phyloP scores from a whole-genome alignment of 2,329 filamentous ascomycete genomes.

The Pseudohalonectria lignicola region DNA sequence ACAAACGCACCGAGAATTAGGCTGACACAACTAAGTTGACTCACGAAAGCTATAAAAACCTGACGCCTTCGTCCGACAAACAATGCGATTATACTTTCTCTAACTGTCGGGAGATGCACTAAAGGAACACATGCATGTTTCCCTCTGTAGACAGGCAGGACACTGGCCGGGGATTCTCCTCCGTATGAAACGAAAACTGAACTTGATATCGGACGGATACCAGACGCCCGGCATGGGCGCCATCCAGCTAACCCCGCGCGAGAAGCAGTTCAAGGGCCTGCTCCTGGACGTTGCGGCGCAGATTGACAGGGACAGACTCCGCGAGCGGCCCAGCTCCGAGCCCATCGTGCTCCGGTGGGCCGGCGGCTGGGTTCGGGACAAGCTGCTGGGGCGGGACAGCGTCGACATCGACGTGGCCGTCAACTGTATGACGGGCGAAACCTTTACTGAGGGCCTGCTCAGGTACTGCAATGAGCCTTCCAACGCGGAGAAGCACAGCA shows the following conservation, averaged over 20 bases:
- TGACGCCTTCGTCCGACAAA: too few relatives aligned
- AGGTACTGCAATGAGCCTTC: constrained; percentile 53
- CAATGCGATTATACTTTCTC: too few relatives aligned
- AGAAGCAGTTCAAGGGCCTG: constrained; percentile 62
- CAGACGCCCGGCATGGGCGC: background rate
- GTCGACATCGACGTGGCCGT: constrained; percentile 81
- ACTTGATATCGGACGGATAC: constrained; percentile 1
- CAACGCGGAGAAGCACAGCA: constrained; percentile 49
- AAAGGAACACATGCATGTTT: too few relatives aligned
- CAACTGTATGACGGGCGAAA: constrained; percentile 72
- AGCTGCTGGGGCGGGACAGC: constrained; percentile 59
- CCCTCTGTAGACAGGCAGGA: too few relatives aligned
- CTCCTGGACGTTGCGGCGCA: constrained; percentile 72
- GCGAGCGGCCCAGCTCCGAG: constrained; percentile 33
- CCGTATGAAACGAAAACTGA: constrained; percentile 10
- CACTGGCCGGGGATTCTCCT: background rate
- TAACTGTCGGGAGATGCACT: too few relatives aligned
- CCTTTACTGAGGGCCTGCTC: constrained; percentile 60
- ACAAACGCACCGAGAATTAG: too few relatives aligned
- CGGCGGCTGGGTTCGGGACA: constrained; percentile 82
- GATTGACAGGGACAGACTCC: constrained; percentile 45
- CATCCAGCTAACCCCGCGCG: constrained; percentile 53
- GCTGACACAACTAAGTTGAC: too few relatives aligned
- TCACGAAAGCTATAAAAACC: too few relatives aligned
- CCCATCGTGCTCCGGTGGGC: constrained; percentile 60